These are phyloP conservation scores for Aegilops tauschii DNA, from an alignment of 176 grass and related monocot species.

Conservation along the genomic window DNA sequence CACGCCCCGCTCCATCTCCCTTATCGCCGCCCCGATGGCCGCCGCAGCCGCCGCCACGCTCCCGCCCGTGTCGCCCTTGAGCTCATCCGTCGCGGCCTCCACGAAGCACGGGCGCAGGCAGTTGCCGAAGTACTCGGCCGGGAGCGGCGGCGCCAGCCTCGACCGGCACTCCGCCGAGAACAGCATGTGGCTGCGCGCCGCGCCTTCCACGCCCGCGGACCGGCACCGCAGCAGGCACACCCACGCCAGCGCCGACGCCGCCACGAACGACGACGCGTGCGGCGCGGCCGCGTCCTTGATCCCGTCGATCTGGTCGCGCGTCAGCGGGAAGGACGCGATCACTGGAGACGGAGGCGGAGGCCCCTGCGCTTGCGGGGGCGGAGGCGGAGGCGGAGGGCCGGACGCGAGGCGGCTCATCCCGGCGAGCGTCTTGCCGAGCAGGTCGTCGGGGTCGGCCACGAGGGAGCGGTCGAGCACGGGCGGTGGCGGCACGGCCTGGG, in stretches of 20 bases:
- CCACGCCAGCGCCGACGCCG: slow-evolving; percentile 11
- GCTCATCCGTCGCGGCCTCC: neutral
- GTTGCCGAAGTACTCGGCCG: slow-evolving; percentile 4
- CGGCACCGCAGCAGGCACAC: neutral
- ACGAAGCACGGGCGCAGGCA: slow-evolving; percentile 11
- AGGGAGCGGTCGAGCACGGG: slow-evolving; percentile 29
- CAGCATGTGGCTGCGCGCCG: slow-evolving; percentile 4
- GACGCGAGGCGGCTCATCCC: slow-evolving; percentile 37
- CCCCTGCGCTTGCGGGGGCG: neutral
- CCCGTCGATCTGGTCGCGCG: neutral
- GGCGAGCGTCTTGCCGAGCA: slow-evolving; percentile 38
- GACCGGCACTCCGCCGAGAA: slow-evolving; percentile 1
- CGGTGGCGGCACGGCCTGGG: neutral
- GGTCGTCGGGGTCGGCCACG: slow-evolving; percentile 43
- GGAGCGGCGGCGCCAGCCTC: neutral
- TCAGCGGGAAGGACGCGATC: neutral
- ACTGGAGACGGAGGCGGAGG: neutral
- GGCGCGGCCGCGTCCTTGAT: neutral
- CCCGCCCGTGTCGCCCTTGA: neutral
- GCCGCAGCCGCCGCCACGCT: neutral
- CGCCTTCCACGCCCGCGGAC: neutral
- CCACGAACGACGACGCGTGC: neutral
- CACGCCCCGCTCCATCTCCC: slow-evolving; percentile 19
- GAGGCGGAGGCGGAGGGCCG: neutral
- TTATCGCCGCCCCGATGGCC: neutral